Percentiles rank a stretch among this genome's conserved stretches.
Conservation (phyloP, 2,329 filamentous ascomycete genomes). For the Neocatenulostroma microsporum region DNA sequence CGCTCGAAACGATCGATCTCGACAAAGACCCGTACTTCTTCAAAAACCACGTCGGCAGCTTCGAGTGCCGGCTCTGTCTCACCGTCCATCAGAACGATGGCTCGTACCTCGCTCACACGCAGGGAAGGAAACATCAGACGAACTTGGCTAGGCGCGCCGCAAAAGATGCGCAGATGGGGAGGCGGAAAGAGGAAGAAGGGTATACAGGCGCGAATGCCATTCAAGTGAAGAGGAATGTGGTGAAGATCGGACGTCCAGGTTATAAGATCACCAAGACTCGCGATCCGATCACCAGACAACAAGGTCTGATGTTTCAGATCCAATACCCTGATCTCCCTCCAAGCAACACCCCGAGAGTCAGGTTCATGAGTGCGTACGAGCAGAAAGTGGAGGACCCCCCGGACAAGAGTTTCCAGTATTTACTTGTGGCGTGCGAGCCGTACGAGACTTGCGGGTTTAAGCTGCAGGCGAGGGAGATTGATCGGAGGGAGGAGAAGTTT, state of each 20-base stretch:
- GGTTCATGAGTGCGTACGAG: slow-evolving; percentile 97
- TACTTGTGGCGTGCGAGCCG: slow-evolving; percentile 89
- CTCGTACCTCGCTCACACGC: slow-evolving; percentile 95
- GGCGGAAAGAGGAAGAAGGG: slow-evolving; percentile 44
- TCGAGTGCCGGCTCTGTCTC: slow-evolving; percentile 92
- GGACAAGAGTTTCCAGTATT: slow-evolving; percentile 89
- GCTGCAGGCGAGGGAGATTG: slow-evolving; percentile 85
- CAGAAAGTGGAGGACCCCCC: slow-evolving; percentile 88
- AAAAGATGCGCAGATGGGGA: slow-evolving; percentile 87
- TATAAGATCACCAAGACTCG: slow-evolving; percentile 97
- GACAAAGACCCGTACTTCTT: slow-evolving; percentile 99
- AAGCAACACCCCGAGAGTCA: slow-evolving; percentile 69
- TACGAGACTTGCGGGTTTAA: slow-evolving; percentile 98
- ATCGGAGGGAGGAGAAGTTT: slow-evolving; percentile 77
- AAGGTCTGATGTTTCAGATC: slow-evolving; percentile 89
- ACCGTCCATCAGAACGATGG: slow-evolving; percentile 99
- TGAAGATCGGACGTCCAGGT: slow-evolving; percentile 92
- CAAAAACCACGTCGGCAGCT: slow-evolving; percentile 97
- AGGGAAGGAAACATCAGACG: slow-evolving; percentile 97
- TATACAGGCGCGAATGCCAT: slow-evolving; percentile 68
- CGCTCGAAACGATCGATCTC: slow-evolving; percentile 96
- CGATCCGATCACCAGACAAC: slow-evolving; percentile 79
- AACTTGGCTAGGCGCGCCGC: slow-evolving; percentile 93
- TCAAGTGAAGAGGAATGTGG: slow-evolving; percentile 65
- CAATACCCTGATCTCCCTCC: slow-evolving; percentile 85